These are phyloP conservation scores for Anthracocystis walkeri DNA, from an alignment of 1,284 basidiomycete species.

Conservation along the genomic window DNA sequence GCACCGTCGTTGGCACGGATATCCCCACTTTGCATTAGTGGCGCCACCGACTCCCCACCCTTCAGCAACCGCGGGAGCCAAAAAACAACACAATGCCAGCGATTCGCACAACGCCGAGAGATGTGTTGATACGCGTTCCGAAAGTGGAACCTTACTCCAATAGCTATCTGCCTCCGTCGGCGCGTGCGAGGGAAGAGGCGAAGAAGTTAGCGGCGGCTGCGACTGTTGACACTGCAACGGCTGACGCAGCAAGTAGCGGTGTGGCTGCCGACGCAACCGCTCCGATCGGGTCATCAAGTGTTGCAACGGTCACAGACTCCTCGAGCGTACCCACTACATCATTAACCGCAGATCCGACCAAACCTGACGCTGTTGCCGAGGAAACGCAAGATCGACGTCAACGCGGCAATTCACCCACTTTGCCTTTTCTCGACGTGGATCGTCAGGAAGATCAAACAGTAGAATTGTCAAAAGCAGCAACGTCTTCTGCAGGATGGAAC, in stretches of 20 bases:
- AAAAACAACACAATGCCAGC: conserved; percentile 32
- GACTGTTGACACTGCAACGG: neutral
- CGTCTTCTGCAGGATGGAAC: conserved; percentile 62
- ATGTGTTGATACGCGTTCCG: conserved; percentile 52
- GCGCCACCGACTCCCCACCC: too few relatives aligned
- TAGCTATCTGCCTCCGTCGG: conserved; percentile 36
- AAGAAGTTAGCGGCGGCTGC: conserved; percentile 20
- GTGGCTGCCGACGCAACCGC: neutral
- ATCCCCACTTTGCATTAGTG: too few relatives aligned
- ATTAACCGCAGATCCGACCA: conserved; percentile 4
- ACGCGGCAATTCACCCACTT: conserved; percentile 40
- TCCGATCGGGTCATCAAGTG: neutral
- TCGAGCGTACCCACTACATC: conserved; percentile 1
- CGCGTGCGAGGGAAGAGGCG: conserved; percentile 35
- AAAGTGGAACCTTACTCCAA: conserved; percentile 55
- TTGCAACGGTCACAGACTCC: neutral
- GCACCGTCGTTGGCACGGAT: too few relatives aligned
- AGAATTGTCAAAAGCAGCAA: conserved; percentile 46
- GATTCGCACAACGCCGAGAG: conserved; percentile 37
- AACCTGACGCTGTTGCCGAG: neutral
- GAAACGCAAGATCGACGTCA: conserved; percentile 11
- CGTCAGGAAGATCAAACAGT: conserved; percentile 34
- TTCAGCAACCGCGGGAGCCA: too few relatives aligned
- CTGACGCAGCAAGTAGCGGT: neutral
- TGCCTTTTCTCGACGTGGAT: conserved; percentile 30